Percentiles rank a stretch among this genome's conserved stretches.
phyloP scores from a whole-genome alignment of 352 stramenopile species.

The Salisapilia sapeloensis region DNA sequence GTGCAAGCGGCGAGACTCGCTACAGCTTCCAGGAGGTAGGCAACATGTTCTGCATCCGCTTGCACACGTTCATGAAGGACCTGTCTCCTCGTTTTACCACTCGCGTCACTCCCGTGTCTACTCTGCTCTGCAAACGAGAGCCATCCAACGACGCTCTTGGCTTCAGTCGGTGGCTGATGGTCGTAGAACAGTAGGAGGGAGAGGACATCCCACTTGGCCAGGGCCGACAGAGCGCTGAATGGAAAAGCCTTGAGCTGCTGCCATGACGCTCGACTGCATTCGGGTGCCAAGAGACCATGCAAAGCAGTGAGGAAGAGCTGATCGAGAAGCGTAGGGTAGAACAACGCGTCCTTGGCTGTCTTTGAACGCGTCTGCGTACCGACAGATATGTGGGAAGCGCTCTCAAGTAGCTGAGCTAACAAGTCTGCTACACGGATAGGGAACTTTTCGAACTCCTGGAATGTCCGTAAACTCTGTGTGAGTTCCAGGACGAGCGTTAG shows the following conservation, averaged over 20 bases:
- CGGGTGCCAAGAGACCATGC: conserved; percentile 40
- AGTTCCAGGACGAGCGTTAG: conserved; percentile 62
- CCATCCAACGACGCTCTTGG: conserved; percentile 43
- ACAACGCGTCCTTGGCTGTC: conserved; percentile 12
- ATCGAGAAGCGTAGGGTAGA: conserved; percentile 70
- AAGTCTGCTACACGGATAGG: conserved; percentile 49
- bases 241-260: conserved; percentile 46
- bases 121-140: conserved; percentile 47
- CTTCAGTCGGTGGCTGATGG: conserved; percentile 27
- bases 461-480: conserved; percentile 39
- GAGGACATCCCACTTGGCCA: conserved; percentile 73
- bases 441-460: conserved; percentile 75
- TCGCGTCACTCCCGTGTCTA: conserved; percentile 12
- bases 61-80: conserved; percentile 42
- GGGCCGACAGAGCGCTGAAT: conserved; percentile 47
- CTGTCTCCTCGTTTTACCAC: conserved; percentile 11
- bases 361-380: too few relatives aligned
- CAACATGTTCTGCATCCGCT: conserved; percentile 38
- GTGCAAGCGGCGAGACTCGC: conserved; percentile 13
- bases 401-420: conserved; percentile 35
- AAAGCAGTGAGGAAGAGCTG: conserved; percentile 73
- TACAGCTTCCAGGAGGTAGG: conserved; percentile 55
- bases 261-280: conserved; percentile 73
- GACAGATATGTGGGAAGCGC: conserved; percentile 31
- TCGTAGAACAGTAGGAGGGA: conserved; percentile 60